Conservation (phyloP, 140 eudicot species). For the Erigeron philadelphicus region DNA sequence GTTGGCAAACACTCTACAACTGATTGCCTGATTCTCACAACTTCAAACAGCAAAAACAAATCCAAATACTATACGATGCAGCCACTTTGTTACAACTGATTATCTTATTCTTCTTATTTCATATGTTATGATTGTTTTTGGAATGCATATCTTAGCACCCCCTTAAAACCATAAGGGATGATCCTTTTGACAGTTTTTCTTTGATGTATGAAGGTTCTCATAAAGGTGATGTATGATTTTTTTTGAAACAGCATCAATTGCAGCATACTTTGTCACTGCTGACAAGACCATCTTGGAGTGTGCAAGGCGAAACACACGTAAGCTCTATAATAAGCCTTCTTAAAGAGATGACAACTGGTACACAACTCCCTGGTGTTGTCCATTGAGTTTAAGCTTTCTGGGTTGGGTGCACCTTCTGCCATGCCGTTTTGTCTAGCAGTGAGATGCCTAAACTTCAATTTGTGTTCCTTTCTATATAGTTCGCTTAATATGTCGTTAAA, state of each 20-base stretch:
- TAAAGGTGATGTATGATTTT: not conserved
- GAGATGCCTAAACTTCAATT: conserved; percentile 18
- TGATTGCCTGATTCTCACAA: no score
- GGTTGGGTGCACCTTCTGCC: conserved; percentile 2
- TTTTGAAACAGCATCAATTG: conserved; percentile 62
- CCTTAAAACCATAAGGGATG: not conserved
- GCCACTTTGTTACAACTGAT: no score
- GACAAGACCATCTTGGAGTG: conserved; percentile 92
- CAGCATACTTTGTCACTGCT: conserved; percentile 85
- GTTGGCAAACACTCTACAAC: no score
- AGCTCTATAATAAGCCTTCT: conserved; percentile 40
- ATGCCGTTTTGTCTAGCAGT: not conserved
- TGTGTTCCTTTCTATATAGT: not conserved
- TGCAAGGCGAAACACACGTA: conserved; percentile 65
- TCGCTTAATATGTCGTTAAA: conserved; percentile 13
- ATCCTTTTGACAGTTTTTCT: not conserved
- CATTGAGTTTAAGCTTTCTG: conserved; percentile 18
- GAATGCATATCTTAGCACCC: no score
- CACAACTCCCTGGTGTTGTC: conserved; percentile 14
- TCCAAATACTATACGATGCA: not conserved
- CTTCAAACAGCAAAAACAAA: no score
- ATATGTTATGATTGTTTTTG: no score
- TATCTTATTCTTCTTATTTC: no score
- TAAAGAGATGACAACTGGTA: conserved; percentile 23
- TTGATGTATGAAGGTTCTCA: conserved; percentile 6